Evolutionary conservation across 2,329 filamentous ascomycete species (phyloP).

Genomic region (Aureobasidium sp.): DNA sequence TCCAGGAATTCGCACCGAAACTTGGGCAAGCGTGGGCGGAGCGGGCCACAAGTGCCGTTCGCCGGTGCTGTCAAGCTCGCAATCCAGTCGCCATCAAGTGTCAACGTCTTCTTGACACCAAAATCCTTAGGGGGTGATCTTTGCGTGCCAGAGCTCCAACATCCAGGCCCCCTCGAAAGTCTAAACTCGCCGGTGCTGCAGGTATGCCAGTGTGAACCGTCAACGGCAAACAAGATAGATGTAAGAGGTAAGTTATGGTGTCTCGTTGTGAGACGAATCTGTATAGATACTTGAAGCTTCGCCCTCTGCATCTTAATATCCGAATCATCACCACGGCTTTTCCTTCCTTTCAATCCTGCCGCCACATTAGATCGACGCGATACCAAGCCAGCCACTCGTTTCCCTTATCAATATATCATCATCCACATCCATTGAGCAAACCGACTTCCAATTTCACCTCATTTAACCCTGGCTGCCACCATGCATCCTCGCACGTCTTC

Average conservation of each 20-base stretch:
- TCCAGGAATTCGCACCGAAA: neutral
- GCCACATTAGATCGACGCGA: conserved; percentile 10
- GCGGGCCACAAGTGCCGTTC: conserved; percentile 13
- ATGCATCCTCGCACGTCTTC: conserved; percentile 14
- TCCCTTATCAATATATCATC: conserved; percentile 7
- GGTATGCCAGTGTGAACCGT: conserved; percentile 10
- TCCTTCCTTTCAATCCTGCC: conserved; percentile 1
- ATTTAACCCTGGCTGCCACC: conserved; percentile 9
- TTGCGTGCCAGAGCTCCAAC: neutral
- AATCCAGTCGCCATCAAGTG: conserved; percentile 7
- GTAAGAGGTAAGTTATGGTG: conserved; percentile 6
- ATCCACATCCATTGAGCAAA: conserved; percentile 1
- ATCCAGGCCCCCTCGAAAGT: conserved; percentile 9
- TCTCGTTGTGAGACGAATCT: conserved; percentile 13
- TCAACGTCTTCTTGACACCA: conserved; percentile 12
- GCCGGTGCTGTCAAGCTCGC: conserved; percentile 14
- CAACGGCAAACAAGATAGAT: conserved; percentile 15
- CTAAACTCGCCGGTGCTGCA: conserved; percentile 10
- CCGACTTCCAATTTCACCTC: neutral
- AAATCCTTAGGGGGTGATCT: neutral
- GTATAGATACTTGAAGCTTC: conserved; percentile 13
- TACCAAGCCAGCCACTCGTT: conserved; percentile 13
- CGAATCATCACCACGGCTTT: conserved; percentile 14
- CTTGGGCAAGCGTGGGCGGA: neutral
- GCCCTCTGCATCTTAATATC: conserved; percentile 7